Evolutionary conservation across 2,329 filamentous ascomycete species (phyloP).

Genomic region (Colletotrichum phormii): DNA sequence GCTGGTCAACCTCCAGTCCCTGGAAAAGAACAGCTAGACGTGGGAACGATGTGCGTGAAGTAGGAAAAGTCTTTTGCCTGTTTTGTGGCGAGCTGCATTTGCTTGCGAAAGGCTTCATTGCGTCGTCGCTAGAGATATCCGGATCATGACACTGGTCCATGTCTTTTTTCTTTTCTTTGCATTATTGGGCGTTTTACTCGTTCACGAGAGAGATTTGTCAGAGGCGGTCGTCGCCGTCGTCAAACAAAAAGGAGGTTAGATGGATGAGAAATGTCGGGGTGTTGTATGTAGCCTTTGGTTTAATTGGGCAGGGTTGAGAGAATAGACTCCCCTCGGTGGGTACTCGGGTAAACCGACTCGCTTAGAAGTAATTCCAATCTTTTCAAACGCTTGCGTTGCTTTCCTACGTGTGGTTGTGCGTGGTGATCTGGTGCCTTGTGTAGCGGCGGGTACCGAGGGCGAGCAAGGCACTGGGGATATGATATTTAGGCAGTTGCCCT

Average conservation of each 20-base stretch:
- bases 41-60: neutral
- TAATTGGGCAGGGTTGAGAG: constrained; percentile 29
- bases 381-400: neutral
- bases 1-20: constrained; percentile 82
- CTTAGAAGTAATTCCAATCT: constrained; percentile 21
- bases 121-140: constrained; percentile 30
- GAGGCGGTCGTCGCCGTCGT: constrained; percentile 3
- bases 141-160: constrained; percentile 25
- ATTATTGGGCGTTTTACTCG: constrained; percentile 27
- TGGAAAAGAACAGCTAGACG: constrained; percentile 66
- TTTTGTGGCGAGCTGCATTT: constrained; percentile 19
- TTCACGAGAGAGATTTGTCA: neutral
- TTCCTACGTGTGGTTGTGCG: too few relatives aligned
- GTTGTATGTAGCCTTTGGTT: constrained; percentile 22
- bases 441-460: neutral
- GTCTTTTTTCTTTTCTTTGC: constrained; percentile 28
- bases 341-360: constrained; percentile 1
- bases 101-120: neutral
- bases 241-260: neutral
- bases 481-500: neutral
- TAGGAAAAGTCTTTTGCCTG: neutral
- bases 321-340: constrained; percentile 3
- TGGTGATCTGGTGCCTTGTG: too few relatives aligned
- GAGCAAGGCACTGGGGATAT: neutral
- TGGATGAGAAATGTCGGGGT: neutral